Evolutionary conservation across 805 yeast species (phyloP), one percentile per base, ranked within the genome.

Genomic region (Jamesozyma gamospora): DNA sequence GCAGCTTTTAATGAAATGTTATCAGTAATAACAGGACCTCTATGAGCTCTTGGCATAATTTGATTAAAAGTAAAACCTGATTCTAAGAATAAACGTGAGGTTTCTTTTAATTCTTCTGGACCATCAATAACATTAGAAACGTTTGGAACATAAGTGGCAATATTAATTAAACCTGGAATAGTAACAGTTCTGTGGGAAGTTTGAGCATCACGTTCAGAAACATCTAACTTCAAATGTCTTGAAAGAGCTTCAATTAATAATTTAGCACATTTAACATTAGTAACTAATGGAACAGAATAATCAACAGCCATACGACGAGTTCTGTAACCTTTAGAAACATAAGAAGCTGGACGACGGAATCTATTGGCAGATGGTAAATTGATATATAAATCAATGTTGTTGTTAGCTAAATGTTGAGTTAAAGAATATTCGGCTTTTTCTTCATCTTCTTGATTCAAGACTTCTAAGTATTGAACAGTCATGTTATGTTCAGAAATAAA

Each of bases 231-330:
- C 47, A 64, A 48, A 55, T 77, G 68, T 69, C 92, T 73, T 30
- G 90, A 73, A 49, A 87, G 64, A n/a, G 99, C 97, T 69, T 92
- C 97, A 50, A 92, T 79, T 65, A 92, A 72, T 50, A 92, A 71
- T 67, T 92, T 92, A 46, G 99, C 99, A 71, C 88, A 81, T 68
- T 92, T 92, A 51, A 92, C 97, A 60, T 92, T 92, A 49, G 99
- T 92, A 37, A 92, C 95, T 62, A 92, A 73, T 37, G 99, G 99
- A 60, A 92, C 87, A 38, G 96, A 88, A 63, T 84, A 94, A 67
- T 92, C 99, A 50, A 92, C 96, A 51, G 99, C 98, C 97, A 92
- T 84, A 72, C 99, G 92, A 74, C 99, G 94, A 34, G 97, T 85
- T 65, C 77, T 79, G 74, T 92, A 92, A 63, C 99, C 99, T 69